A percentile compares a stretch with the other conserved stretches of the same genome.
phyloP scores from a whole-genome alignment of 148 eudicot genomes.

The Polygonum maritimum region DNA sequence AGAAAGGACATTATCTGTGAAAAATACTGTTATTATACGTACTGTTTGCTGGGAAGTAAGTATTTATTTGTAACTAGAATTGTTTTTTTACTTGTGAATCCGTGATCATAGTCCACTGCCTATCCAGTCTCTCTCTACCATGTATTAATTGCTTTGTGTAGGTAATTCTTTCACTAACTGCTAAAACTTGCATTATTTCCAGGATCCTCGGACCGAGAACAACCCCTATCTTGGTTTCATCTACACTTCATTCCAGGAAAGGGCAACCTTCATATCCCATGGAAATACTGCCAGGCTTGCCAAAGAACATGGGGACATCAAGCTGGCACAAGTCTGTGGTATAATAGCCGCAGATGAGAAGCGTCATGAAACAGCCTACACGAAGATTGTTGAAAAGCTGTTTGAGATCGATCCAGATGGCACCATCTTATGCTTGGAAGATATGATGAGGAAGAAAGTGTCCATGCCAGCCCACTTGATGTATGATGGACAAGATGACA shows the following conservation, averaged over 20 bases:
- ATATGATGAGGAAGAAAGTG: slow-evolving; percentile 45
- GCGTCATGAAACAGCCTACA: slow-evolving; percentile 43
- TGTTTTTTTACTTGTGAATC: not conserved
- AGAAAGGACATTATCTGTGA: too few species aligned
- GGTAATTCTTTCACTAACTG: not conserved
- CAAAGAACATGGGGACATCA: slow-evolving; percentile 34
- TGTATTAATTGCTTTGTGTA: not conserved
- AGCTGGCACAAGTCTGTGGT: slow-evolving; percentile 35
- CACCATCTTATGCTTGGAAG: slow-evolving; percentile 26
- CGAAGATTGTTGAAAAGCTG: slow-evolving; percentile 39
- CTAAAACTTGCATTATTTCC: not conserved
- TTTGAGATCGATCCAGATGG: slow-evolving; percentile 40
- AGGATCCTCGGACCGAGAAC: slow-evolving; percentile 39
- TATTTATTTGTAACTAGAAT: not conserved
- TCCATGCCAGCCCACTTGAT: slow-evolving; percentile 42
- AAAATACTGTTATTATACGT: too few species aligned
- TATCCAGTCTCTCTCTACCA: not conserved
- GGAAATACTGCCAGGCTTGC: slow-evolving; percentile 41
- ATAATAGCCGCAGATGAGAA: slow-evolving; percentile 44
- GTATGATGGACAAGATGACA: slow-evolving; percentile 34
- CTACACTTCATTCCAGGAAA: slow-evolving; percentile 46
- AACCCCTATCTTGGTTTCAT: slow-evolving; percentile 43
- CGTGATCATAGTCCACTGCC: not conserved
- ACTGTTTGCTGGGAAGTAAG: too few species aligned
- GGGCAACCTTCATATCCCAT: slow-evolving; percentile 43